These are phyloP conservation scores for Rugosomyces carneus DNA, from an alignment of 1,284 basidiomycete species.

Conservation along the genomic window DNA sequence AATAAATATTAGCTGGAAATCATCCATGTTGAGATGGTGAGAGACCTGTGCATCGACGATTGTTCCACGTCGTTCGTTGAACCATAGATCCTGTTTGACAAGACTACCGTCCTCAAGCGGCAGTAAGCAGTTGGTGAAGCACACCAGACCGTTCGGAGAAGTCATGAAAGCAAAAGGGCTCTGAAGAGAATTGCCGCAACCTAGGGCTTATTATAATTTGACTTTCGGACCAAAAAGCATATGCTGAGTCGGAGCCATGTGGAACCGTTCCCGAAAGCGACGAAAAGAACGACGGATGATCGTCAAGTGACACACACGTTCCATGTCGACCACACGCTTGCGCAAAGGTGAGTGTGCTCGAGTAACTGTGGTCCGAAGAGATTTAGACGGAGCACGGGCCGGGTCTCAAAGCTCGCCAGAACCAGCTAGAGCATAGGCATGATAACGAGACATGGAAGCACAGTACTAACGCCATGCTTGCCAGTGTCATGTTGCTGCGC, in stretches of 20 bases:
- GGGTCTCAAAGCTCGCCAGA: no score
- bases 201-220: conserved; percentile 7
- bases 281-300: conserved; percentile 1
- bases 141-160: conserved; percentile 59
- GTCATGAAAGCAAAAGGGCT: conserved; percentile 20
- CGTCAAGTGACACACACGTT: conserved; percentile 10
- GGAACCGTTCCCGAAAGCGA: conserved; percentile 9
- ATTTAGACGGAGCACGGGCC: no score
- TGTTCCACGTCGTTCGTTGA: conserved; percentile 62
- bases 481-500: no score
- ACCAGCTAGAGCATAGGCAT: no score
- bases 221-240: conserved; percentile 9
- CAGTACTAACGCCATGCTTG: no score
- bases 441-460: no score
- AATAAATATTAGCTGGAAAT: conserved; percentile 1
- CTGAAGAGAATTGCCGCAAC: background rate
- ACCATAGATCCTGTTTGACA: conserved; percentile 67
- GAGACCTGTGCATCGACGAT: conserved; percentile 71
- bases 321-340: no score
- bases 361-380: no score
- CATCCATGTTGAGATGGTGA: no score
- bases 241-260: conserved; percentile 13
- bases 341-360: no score
- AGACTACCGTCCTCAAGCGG: conserved; percentile 72
- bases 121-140: conserved; percentile 81